These are phyloP conservation scores for Lachnellula willkommii DNA, from an alignment of 2,329 filamentous ascomycete species.

Conservation along the genomic window DNA sequence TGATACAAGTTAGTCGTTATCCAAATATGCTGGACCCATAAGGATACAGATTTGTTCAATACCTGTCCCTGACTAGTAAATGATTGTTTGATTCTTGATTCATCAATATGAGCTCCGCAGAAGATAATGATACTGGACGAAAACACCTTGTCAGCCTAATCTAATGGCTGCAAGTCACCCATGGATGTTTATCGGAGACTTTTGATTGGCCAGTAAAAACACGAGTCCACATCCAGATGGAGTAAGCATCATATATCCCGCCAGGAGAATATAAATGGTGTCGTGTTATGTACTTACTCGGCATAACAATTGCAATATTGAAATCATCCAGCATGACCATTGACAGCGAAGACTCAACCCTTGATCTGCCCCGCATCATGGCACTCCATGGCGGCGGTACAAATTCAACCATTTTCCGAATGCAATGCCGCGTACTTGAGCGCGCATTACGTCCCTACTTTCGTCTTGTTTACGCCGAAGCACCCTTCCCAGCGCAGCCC, in stretches of 20 bases:
- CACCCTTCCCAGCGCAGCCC: conserved; percentile 56
- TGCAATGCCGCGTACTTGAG: conserved; percentile 21
- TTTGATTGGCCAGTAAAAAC: background rate
- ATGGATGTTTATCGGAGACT: background rate
- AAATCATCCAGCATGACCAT: background rate
- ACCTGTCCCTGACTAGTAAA: too few species aligned
- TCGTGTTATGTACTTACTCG: background rate
- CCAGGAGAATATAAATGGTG: background rate
- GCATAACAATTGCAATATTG: background rate
- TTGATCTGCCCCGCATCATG: conserved; percentile 2
- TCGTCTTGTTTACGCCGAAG: conserved; percentile 68
- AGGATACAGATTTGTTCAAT: too few species aligned
- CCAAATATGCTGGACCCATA: too few species aligned
- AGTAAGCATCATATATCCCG: background rate
- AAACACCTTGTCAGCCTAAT: background rate
- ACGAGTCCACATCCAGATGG: background rate
- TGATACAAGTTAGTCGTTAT: too few species aligned
- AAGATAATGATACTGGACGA: too few species aligned
- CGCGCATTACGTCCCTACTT: conserved; percentile 42
- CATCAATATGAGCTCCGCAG: too few species aligned
- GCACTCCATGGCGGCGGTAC: conserved; percentile 21
- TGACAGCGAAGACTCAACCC: background rate
- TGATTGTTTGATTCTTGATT: too few species aligned
- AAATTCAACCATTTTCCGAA: conserved; percentile 21
- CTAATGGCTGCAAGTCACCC: background rate